Evolutionary conservation across 1,284 basidiomycete species (phyloP), one percentile per base, ranked within the genome.

Genomic region (Malassezia obtusa): DNA sequence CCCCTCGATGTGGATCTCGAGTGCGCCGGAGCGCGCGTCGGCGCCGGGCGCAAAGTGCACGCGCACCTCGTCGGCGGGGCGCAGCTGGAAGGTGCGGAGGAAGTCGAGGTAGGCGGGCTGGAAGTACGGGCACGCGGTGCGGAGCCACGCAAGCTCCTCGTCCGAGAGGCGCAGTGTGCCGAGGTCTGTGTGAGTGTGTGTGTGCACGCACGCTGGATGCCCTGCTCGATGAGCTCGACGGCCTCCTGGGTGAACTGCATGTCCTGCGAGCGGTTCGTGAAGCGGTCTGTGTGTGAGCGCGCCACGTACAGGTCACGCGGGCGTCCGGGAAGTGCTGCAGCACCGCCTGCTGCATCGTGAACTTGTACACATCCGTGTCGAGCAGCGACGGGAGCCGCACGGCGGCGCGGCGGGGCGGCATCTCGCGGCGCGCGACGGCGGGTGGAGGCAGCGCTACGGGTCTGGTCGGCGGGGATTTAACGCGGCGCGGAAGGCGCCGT

Each of bases 301-400:
- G 19, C 38, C 14, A 50, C 59, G 28, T 39, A 61, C 58, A 67
- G 14, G 64, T 49, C 32, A 78, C 83, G 15, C 79, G 67, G 0
- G 82, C 79, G 49, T 82, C 75, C 2, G 85, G 85, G 65, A 89
- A 94, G 65, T 86, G 82, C n/a, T 81, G 79, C 51, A 85, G 71
- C 11, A 96, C 84, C 0, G 89, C 90, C 75, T 94, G 87, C 77
- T 96, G 92, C 92, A 96, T 98, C 0, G 91, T 90, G 47, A 96
- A 79, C 88, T 94, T 98, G 83, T 98, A 96, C 36, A 95, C 77
- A 74, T 98, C 92, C 0, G 90, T 94, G 75, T 96, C 92, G 50
- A 98, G 80, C 50, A 96, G 79, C 26, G 87, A 89, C 15, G 60
- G 49, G 22, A 67, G 44, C 15, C 19, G 28, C 24, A 56, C 49